Evolutionary conservation across 2,329 filamentous ascomycete genomes (phyloP).

Genomic region (Pseudogymnoascus pannorum): DNA sequence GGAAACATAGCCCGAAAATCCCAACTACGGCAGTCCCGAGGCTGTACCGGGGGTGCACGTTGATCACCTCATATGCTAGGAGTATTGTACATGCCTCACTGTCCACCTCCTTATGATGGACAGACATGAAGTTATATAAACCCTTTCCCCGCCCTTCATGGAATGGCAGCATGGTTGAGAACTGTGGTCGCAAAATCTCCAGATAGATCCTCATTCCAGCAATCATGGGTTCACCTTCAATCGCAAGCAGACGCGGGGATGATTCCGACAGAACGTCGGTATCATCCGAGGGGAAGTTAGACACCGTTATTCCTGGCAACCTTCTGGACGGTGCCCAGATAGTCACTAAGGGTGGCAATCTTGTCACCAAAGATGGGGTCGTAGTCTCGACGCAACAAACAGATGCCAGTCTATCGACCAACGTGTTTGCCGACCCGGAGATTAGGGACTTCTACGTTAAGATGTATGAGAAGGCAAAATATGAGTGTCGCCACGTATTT

Average conservation of each 20-base stretch:
- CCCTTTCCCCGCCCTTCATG: not conserved
- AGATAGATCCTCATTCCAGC: not conserved
- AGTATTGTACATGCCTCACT: not conserved
- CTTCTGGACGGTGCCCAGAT: conserved; percentile 9
- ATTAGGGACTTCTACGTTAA: conserved; percentile 18
- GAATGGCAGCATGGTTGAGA: not conserved
- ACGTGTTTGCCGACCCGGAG: conserved; percentile 22
- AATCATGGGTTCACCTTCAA: not conserved
- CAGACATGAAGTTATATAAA: not conserved
- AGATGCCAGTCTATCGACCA: conserved; percentile 10
- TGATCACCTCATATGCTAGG: not conserved
- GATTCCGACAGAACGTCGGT: conserved; percentile 1
- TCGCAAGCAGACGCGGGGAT: not conserved
- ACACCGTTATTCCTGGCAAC: not conserved
- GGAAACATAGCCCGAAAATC: conserved; percentile 2
- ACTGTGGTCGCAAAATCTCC: not conserved
- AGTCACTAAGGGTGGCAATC: conserved; percentile 9
- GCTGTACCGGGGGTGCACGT: not conserved
- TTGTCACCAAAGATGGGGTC: conserved; percentile 14
- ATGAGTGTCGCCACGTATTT: conserved; percentile 23
- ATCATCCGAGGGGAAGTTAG: not conserved
- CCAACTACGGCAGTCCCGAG: not conserved
- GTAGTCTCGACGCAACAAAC: conserved; percentile 11
- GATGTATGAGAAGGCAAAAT: conserved; percentile 23
- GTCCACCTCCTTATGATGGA: not conserved